Base-by-base conservation (phyloP, 306 rosid genomes). In the Vigna unguiculata region DNA sequence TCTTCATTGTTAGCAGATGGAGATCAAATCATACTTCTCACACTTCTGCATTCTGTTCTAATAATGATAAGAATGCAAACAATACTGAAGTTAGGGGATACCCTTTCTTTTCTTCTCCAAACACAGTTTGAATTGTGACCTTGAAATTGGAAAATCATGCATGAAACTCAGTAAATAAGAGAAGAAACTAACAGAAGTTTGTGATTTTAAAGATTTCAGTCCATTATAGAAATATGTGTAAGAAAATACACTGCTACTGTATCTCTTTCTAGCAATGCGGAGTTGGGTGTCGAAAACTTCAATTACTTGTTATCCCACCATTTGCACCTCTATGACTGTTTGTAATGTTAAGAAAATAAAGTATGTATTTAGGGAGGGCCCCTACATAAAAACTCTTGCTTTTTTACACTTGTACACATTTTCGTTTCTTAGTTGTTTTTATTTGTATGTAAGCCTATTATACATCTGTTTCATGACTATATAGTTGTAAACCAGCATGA, bases 401-500 rank as follows among this genome's bases (percentile, higher is more conserved):
- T 49, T 49, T 40, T 54, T 16, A 57, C 76, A 59, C 69, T 67
- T 15, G 41, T 36, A 57, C 25, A 9, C 52, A 15, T 0, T n/a
- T 0, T n/a, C 15, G n/a, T n/a, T 61, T 14, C 20, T 54, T 54
- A 16, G 19, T 46, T 64, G 49, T 61, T 51, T 12, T 34, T 63
- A 8, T 63, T 43, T 7, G 25, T 20, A n/a, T 62, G 38, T 11
- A 40, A 47, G 71, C 28, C 65, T 28, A 19, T 19, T 49, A 79
- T 38, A 47, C 28, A 34, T 74, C 34, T 54, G 45, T 62, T 79
- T 75, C 79, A 41, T 71, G 64, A 85, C 69, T 32, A 64, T 41
- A 64, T 41, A 58, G 60, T 46, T 67, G 21, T 48, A 61, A 75
- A 67, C 60, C 40, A 34, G 53, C 82, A 54, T 71, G 84, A 72